These are phyloP conservation scores for Pilaira anomala DNA, from an alignment of 192 early-diverging fungal genomes.

Conservation along the genomic window DNA sequence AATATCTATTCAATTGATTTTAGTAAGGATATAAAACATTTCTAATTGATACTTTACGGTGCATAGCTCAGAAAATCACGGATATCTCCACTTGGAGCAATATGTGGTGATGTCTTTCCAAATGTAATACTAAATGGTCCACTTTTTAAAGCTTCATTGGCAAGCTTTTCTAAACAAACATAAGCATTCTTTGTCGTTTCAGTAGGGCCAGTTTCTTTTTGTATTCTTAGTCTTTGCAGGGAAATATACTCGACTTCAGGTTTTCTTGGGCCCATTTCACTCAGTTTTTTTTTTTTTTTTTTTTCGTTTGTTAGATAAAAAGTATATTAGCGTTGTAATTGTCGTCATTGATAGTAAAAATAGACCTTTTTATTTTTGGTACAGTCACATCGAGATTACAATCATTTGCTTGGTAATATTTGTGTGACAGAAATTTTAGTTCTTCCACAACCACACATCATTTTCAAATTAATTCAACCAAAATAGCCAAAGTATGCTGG, in stretches of 20 bases:
- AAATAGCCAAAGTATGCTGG: too few relatives aligned
- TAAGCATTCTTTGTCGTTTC: neutral
- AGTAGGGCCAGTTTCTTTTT: neutral
- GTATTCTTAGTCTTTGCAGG: neutral
- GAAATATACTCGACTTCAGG: conserved; percentile 26
- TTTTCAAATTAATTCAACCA: too few relatives aligned
- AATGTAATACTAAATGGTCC: conserved; percentile 28
- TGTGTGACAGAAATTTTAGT: too few relatives aligned
- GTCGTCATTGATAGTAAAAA: too few relatives aligned
- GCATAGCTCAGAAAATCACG: conserved; percentile 36
- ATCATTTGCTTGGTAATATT: too few relatives aligned
- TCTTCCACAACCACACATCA: too few relatives aligned
- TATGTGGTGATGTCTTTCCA: conserved; percentile 21
- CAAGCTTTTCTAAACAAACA: conserved; percentile 22
- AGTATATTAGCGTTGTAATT: too few relatives aligned
- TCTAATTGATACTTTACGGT: conserved; percentile 25
- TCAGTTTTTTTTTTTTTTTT: neutral
- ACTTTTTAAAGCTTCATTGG: conserved; percentile 25
- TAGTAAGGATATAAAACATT: neutral
- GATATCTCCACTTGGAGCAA: conserved; percentile 27
- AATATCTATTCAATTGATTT: conserved; percentile 13
- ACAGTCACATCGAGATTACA: too few relatives aligned
- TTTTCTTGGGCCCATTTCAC: conserved; percentile 28
- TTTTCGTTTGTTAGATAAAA: neutral
- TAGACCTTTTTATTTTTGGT: too few relatives aligned